Percentiles rank a stretch among this genome's conserved stretches.
These are phyloP conservation scores for Pisolithus albus DNA, from an alignment of 768 basidiomycete species.

Conservation along the genomic window DNA sequence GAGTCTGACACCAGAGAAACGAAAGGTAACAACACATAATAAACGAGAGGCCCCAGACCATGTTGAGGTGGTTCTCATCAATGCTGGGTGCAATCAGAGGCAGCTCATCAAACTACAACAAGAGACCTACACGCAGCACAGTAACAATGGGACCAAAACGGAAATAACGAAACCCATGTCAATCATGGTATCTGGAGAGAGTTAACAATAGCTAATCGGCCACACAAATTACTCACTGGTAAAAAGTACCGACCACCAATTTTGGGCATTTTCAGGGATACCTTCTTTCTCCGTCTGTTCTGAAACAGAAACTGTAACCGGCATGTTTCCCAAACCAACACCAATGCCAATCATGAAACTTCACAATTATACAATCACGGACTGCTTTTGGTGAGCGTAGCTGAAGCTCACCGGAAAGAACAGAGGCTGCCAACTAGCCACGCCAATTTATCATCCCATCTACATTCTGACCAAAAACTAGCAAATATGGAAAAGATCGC, in stretches of 20 bases:
- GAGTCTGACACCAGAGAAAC: constrained; percentile 70
- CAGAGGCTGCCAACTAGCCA: constrained; percentile 69
- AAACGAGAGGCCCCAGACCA: constrained; percentile 82
- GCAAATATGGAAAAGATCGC: constrained; percentile 77
- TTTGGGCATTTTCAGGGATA: constrained; percentile 72
- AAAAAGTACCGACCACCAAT: constrained; percentile 80
- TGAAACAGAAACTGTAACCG: constrained; percentile 80
- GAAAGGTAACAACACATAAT: constrained; percentile 83
- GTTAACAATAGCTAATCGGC: neutral
- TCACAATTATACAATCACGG: neutral
- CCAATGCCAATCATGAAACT: constrained; percentile 88
- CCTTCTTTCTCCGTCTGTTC: constrained; percentile 84
- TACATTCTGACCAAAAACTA: constrained; percentile 52
- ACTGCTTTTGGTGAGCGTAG: neutral
- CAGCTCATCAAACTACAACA: neutral
- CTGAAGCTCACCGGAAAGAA: constrained; percentile 55
- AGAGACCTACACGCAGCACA: constrained; percentile 75
- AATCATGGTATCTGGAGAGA: constrained; percentile 65
- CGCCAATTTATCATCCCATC: constrained; percentile 30
- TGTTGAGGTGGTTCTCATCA: constrained; percentile 69
- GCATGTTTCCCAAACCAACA: constrained; percentile 84
- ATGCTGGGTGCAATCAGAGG: constrained; percentile 39
- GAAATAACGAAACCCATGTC: constrained; percentile 76
- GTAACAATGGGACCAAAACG: constrained; percentile 75
- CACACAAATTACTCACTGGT: constrained; percentile 54